phyloP scores from a whole-genome alignment of 2,329 filamentous ascomycete species.

The Fusarium avenaceum region DNA sequence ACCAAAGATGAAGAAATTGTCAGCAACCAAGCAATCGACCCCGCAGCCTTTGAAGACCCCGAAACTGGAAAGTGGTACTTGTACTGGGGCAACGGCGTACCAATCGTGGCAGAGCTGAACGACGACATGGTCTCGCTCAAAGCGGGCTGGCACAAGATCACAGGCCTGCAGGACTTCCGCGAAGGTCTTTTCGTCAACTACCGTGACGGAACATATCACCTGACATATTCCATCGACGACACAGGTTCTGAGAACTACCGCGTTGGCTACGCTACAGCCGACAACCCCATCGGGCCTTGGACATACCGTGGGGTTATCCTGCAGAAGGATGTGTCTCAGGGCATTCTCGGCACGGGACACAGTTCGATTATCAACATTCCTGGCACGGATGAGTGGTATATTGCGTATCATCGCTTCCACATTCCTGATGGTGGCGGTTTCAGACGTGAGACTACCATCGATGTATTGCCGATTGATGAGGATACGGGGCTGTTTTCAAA shows the following conservation, averaged over 20 bases:
- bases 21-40: conserved; percentile 67
- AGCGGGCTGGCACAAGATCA: conserved; percentile 51
- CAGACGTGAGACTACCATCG: conserved; percentile 59
- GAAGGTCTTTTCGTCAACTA: conserved; percentile 59
- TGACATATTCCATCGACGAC: conserved; percentile 64
- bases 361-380: conserved; percentile 62
- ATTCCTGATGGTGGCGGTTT: conserved; percentile 62
- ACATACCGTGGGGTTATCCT: conserved; percentile 61
- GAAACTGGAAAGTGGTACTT: conserved; percentile 69
- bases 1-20: conserved; percentile 60
- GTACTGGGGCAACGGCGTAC: conserved; percentile 69
- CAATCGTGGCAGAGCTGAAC: conserved; percentile 58
- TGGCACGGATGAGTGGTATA: conserved; percentile 64
- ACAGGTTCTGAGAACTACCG: conserved; percentile 62
- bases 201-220: conserved; percentile 60
- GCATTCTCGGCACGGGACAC: conserved; percentile 62
- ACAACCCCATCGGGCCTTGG: conserved; percentile 57
- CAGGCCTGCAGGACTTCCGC: conserved; percentile 59
- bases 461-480: conserved; percentile 55
- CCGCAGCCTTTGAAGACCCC: conserved; percentile 72
- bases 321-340: conserved; percentile 57
- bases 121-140: conserved; percentile 63
- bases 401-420: conserved; percentile 63
- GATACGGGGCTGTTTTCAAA: conserved; percentile 55
- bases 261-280: conserved; percentile 61